phyloP scores from a whole-genome alignment of 257 asterid genomes.

The Solanum chmielewskii region DNA sequence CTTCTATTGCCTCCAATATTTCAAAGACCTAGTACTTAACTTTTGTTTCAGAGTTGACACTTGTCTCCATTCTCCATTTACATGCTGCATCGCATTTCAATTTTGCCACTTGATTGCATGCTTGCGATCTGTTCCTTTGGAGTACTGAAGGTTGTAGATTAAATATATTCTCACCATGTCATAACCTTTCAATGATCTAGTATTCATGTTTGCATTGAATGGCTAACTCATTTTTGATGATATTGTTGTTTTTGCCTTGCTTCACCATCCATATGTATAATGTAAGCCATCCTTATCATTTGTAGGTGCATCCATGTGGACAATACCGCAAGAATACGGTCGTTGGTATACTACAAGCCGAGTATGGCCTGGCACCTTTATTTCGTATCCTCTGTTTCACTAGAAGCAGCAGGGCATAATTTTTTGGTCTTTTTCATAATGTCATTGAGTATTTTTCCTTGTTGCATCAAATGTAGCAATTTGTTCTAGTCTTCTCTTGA shows the following conservation, averaged over 20 bases:
- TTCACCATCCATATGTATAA: not conserved
- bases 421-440: not conserved
- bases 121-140: not conserved
- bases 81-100: not conserved
- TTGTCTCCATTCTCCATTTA: not conserved
- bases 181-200: not conserved
- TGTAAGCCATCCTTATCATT: not conserved
- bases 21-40: not conserved
- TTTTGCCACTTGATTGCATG: not conserved
- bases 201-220: not conserved
- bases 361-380: constrained; percentile 77
- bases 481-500: constrained; percentile 29
- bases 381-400: constrained; percentile 66
- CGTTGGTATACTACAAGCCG: constrained; percentile 92
- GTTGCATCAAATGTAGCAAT: not conserved
- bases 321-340: constrained; percentile 95
- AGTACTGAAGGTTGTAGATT: not conserved
- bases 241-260: not conserved
- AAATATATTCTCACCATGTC: not conserved
- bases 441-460: not conserved
- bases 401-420: not conserved
- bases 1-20: not conserved
- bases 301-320: constrained; percentile 95
- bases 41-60: not conserved
- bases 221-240: not conserved